Evolutionary conservation across 208 protist genomes (phyloP).

Genomic region (Phytomonas sp.): DNA sequence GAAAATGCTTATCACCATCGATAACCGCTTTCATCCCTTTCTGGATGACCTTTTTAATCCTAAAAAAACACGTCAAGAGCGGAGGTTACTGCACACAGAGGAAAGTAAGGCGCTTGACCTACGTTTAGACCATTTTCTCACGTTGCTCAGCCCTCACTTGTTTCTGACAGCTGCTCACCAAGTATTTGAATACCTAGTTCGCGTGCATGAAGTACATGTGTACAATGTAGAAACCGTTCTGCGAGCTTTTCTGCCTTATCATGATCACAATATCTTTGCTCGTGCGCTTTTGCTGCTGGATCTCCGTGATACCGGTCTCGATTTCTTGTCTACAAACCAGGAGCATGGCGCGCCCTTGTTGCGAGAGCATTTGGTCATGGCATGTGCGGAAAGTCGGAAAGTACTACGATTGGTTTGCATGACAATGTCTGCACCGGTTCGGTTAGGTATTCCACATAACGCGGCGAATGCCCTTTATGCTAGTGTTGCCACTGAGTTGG

Average conservation of each 20-base stretch:
- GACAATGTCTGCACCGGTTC: conserved; percentile 38
- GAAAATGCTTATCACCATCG: conserved; percentile 58
- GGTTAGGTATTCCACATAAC: conserved; percentile 41
- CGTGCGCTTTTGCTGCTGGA: conserved; percentile 71
- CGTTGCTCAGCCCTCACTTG: conserved; percentile 73
- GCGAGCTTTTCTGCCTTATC: conserved; percentile 72
- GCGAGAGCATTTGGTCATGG: conserved; percentile 61
- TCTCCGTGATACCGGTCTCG: conserved; percentile 77
- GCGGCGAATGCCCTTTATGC: conserved; percentile 78
- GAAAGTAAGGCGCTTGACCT: conserved; percentile 33
- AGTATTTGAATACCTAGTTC: conserved; percentile 81
- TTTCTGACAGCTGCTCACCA: conserved; percentile 81
- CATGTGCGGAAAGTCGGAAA: conserved; percentile 66
- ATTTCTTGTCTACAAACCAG: conserved; percentile 76
- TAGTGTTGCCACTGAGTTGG: conserved; percentile 49
- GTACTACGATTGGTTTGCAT: conserved; percentile 60
- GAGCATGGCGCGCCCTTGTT: conserved; percentile 64
- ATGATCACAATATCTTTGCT: conserved; percentile 82
- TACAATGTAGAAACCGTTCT: conserved; percentile 70
- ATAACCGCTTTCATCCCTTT: conserved; percentile 81
- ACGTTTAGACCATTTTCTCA: conserved; percentile 55
- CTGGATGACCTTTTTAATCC: conserved; percentile 56
- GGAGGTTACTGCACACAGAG: conserved; percentile 32
- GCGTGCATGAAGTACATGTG: conserved; percentile 79
- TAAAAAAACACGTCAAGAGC: conserved; percentile 53